Evolutionary conservation across 2,329 filamentous ascomycete genomes (phyloP), one percentile per base, ranked within the genome.

Genomic region (Ceratocystis alfenasii): DNA sequence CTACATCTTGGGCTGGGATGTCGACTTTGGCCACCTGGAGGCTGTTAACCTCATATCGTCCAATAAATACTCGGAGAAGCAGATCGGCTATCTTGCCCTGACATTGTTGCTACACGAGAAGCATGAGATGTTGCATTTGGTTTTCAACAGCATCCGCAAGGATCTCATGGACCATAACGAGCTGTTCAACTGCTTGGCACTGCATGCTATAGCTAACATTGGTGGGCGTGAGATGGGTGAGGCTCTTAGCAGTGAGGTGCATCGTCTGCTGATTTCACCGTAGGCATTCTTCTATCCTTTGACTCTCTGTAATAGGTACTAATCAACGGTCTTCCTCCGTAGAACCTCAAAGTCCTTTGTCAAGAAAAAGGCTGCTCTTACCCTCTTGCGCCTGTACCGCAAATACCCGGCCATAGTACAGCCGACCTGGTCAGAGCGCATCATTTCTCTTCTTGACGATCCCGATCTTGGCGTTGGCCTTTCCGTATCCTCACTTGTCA

Each of bases 371-470:
- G 93, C 94, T 1, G 94, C 94, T 5, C 79, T 99, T 64, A 99
- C 94, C 0, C 81, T 99, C 45, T 83, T 99, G 65, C 88, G 94
- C 65, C 78, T 99, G 5, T 99, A 97, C 76, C 89, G 94, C 71
- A 99, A 99, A 78, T 86, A 92, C 72, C 91, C 93, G 1, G 88
- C 86, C 69, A 96, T 99, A 70, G 89, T 99, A 28, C 92, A 96
- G 73, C 88, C 90, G 36, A 92, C 96, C 78, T 99, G 94, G 94
- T 90, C 91, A 6, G 95, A 99, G 78, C 86, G 94, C 64, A 96
- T 99, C 74, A 94, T 99, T 74, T 94, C 94, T n/a, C 81, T 99
- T 53, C 96, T 99, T 92, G 94, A 99, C 74, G 94, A 99, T 72
- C 81, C 85, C 4, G 94, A 99, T 73, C 86, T 97, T 75, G 94